Evolutionary conservation across 306 rosid species (phyloP), one percentile per base, ranked within the genome.

Genomic region (Acacia acuminata): DNA sequence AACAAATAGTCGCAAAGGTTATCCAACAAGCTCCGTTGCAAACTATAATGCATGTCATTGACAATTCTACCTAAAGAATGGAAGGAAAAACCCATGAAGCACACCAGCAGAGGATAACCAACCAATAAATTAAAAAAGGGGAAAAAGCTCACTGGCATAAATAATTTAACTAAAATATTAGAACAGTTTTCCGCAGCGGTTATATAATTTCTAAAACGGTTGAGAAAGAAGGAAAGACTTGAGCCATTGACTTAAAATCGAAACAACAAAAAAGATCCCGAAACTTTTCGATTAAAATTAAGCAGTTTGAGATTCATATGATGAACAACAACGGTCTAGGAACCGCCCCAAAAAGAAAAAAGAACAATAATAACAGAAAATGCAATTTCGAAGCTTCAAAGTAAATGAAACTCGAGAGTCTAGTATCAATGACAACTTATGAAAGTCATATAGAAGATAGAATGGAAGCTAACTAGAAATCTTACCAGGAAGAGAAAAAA

Each of bases 401-500:
- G 47, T 20, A 36, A n/a, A 38, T 36, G 68, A 48, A 66, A 4
- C n/a, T 64, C 32, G 10, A 7, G 20, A 14, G 50, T 64, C 70
- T 8, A 20, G 7, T n/a, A 55, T 15, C 50, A 14, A 78, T 25
- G 78, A 38, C 65, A 50, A 75, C 19, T 24, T 44, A 38, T 61
- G 51, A 56, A 10, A 24, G n/a, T 44, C 24, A 71, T 43, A 43
- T 14, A 10, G 48, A 17, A 55, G 5, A 64, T 9, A 30, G 50
- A 58, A 76, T 45, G 19, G 71, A 79, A 64, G 56, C 13, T 43
- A 17, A 36, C 9, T 2, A 64, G 51, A 70, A 72, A 73, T 25
- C 51, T 71, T 76, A 83, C 83, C 83, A 30, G 36, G 84, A 82
- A 58, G 15, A 64, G 53, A n/a, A 70, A 77, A n/a, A 69, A 77